A percentile compares a stretch with the other conserved stretches of the same genome.
Conservation (phyloP, 2,329 filamentous ascomycete genomes). For the Nigrograna mackinnonii region DNA sequence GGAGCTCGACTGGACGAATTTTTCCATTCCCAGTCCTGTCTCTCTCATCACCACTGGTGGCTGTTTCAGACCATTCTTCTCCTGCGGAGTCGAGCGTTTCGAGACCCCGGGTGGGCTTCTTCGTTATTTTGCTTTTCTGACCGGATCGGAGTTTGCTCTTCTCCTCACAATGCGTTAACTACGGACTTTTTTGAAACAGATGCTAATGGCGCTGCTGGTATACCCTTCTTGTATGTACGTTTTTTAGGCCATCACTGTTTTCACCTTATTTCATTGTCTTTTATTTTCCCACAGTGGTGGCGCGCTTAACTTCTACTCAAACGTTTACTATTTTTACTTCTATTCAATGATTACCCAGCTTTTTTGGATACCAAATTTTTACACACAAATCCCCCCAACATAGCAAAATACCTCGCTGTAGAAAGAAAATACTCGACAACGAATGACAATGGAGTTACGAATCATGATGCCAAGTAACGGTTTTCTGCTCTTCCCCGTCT, state of each 20-base stretch:
- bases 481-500: conserved; percentile 3
- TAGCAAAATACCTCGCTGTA: no score
- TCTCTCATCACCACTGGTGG: conserved; percentile 20
- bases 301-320: no score
- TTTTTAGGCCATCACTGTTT: conserved; percentile 9
- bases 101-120: conserved; percentile 14
- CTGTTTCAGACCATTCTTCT: conserved; percentile 22
- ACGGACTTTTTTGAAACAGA: conserved; percentile 7
- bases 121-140: conserved; percentile 7
- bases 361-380: no score
- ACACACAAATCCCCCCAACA: no score
- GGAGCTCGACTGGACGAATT: conserved; percentile 4
- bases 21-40: conserved; percentile 14
- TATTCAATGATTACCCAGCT: no score
- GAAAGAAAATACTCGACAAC: no score
- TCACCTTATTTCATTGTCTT: no score
- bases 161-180: conserved; percentile 6
- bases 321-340: no score
- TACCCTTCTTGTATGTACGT: conserved; percentile 41
- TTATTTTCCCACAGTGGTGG: conserved; percentile 6
- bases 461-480: conserved; percentile 27
- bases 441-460: conserved; percentile 20
- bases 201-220: conserved; percentile 22
- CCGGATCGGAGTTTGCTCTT: conserved; percentile 9
- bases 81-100: conserved; percentile 13